Conservation (phyloP, 2,329 filamentous ascomycete genomes). For the Ploettnerulaceae sp. region DNA sequence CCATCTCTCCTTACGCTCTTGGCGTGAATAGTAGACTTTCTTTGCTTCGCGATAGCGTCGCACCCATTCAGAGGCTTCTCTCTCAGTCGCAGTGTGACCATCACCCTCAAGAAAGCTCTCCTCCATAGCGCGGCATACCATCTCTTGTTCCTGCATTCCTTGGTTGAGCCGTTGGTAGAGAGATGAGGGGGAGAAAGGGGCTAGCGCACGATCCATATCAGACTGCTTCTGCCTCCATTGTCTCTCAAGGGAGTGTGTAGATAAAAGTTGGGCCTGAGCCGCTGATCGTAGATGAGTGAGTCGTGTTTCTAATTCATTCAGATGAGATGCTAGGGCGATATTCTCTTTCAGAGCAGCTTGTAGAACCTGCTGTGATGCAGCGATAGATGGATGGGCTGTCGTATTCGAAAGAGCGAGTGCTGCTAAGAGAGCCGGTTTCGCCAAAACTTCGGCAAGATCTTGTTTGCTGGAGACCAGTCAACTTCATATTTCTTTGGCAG, state of each 20-base stretch:
- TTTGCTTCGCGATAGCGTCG: constrained; percentile 74
- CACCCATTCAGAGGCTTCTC: constrained; percentile 83
- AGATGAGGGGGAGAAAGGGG: constrained; percentile 79
- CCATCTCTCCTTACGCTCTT: constrained; percentile 88
- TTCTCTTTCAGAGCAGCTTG: constrained; percentile 65
- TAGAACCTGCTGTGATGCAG: constrained; percentile 60
- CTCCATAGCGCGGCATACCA: constrained; percentile 74
- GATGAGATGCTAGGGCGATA: constrained; percentile 59
- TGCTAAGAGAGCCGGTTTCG: constrained; percentile 60
- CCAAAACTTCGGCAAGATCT: constrained; percentile 68
- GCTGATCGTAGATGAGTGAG: constrained; percentile 58
- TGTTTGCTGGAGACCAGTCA: constrained; percentile 54
- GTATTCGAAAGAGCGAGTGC: constrained; percentile 65
- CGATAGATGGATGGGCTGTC: constrained; percentile 68
- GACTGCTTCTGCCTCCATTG: constrained; percentile 85
- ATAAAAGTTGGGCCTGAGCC: constrained; percentile 75
- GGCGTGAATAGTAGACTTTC: constrained; percentile 71
- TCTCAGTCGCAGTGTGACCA: constrained; percentile 60
- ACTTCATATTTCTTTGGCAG: neutral
- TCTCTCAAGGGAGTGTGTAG: constrained; percentile 82
- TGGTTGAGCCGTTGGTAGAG: constrained; percentile 78
- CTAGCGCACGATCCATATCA: constrained; percentile 81
- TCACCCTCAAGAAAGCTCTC: constrained; percentile 73
- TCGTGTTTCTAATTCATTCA: constrained; percentile 54
- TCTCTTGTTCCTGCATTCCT: constrained; percentile 76